Evolutionary conservation across 106 monocot species (phyloP).

Genomic region (Apostasia shenzhenica): DNA sequence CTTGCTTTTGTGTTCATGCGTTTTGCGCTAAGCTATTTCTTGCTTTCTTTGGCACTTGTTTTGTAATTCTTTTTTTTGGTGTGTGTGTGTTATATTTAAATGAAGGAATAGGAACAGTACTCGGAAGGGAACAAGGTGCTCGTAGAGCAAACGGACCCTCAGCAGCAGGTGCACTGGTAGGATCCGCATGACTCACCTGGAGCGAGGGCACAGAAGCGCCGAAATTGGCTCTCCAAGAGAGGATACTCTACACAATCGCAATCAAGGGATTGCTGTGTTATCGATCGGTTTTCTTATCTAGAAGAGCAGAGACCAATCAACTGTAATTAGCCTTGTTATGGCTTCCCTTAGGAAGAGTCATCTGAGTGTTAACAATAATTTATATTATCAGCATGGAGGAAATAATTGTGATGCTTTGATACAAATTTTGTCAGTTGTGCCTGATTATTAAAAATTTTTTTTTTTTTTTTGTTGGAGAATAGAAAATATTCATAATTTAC

Average conservation of each 20-base stretch:
- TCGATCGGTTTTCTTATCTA: constrained; percentile 66
- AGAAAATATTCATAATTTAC: too few relatives aligned
- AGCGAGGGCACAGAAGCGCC: constrained; percentile 19
- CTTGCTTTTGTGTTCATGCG: too few relatives aligned
- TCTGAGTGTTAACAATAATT: too few relatives aligned
- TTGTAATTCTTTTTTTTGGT: neutral
- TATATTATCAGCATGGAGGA: too few relatives aligned
- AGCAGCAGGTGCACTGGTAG: neutral
- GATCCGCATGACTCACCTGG: neutral
- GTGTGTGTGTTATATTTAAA: neutral
- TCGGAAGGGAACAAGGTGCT: constrained; percentile 26
- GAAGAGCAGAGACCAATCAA: constrained; percentile 13
- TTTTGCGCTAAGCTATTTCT: neutral
- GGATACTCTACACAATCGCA: constrained; percentile 47
- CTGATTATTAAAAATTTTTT: too few relatives aligned
- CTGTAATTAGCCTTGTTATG: neutral
- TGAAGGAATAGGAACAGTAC: constrained; percentile 16
- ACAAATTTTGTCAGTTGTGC: too few relatives aligned
- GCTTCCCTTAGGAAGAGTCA: too few relatives aligned
- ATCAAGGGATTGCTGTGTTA: constrained; percentile 52
- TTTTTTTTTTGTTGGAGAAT: too few relatives aligned
- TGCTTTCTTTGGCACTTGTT: neutral
- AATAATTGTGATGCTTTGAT: too few relatives aligned
- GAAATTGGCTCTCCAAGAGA: constrained; percentile 24
- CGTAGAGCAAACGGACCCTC: constrained; percentile 2